Base-by-base conservation (phyloP, 2,329 filamentous ascomycete genomes). In the Periconia digitata region DNA sequence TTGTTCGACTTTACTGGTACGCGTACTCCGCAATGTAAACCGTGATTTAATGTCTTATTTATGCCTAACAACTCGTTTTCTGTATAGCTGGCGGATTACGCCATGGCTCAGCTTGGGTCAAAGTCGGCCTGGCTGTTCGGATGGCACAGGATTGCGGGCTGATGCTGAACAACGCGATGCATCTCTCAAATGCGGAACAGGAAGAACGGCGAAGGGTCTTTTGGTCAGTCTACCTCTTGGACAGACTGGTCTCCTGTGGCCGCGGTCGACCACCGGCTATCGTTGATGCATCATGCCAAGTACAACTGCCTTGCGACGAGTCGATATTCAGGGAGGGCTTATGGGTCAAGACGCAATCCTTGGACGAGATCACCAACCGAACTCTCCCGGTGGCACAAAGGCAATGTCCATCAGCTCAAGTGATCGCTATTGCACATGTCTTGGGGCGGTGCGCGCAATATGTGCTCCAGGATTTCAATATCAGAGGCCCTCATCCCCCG, bases 21-120 rank as follows among this genome's bases (percentile, higher is more conserved):
- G 27, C 15, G 27, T 32, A 8, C 27, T 32, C n/a, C n/a, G n/a
- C n/a, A n/a, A n/a, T n/a, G n/a, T n/a, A n/a, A n/a, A n/a, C n/a
- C n/a, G n/a, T n/a, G n/a, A n/a, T n/a, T n/a, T n/a, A n/a, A n/a
- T n/a, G n/a, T n/a, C n/a, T n/a, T n/a, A n/a, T n/a, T n/a, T n/a
- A n/a, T n/a, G n/a, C n/a, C n/a, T n/a, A n/a, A n/a, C n/a, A n/a
- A 32, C 27, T 32, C 8, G 8, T 32, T 32, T 32, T 32, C 27
- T 15, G 27, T 32, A 32, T 32, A 15, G 27, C 27, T 5, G 40
- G 32, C 27, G 21, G 21, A 12, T 24, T 21, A 6, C 24, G 21
- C 6, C 40, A 42, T 27, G 40, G 40, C 21, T 42, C 40, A 17
- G n/a, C n/a, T n/a, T 42, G 40, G 40, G 32, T 42, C 21, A 42